Percentiles rank a stretch among this genome's conserved stretches.
phyloP scores from a whole-genome alignment of 169 alveolate species.

The Cryptosporidium felis region DNA sequence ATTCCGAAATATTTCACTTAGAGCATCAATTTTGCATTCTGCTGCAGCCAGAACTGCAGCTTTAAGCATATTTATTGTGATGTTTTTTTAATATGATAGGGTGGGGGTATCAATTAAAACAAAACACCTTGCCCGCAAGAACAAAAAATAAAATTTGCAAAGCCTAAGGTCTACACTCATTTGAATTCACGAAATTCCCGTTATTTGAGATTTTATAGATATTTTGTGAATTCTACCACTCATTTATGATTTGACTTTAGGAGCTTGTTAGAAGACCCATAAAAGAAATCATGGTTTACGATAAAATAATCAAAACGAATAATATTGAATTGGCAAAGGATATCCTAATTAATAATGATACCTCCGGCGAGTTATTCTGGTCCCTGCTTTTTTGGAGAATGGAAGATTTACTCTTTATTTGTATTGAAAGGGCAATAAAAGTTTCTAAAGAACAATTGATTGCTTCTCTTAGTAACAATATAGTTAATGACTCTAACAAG shows the following conservation, averaged over 20 bases:
- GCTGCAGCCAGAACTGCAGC: constrained; percentile 66
- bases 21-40: constrained; percentile 29
- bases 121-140: constrained; percentile 17
- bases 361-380: constrained; percentile 34
- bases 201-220: too few relatives aligned
- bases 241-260: neutral
- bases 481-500: neutral
- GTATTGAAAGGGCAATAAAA: neutral
- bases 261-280: neutral
- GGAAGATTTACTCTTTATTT: constrained; percentile 17
- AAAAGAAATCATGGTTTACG: neutral
- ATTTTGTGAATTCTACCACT: neutral
- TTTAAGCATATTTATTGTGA: neutral
- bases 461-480: neutral
- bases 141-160: neutral
- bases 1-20: neutral
- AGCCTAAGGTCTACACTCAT: too few relatives aligned
- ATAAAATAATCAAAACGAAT: neutral
- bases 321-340: neutral
- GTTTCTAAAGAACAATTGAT: constrained; percentile 21
- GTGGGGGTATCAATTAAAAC: constrained; percentile 9
- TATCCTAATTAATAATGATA: neutral
- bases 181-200: too few relatives aligned
- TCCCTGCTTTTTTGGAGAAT: constrained; percentile 41
- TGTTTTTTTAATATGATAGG: neutral